Evolutionary conservation across 1,284 basidiomycete species (phyloP), one percentile per base, ranked within the genome.

Genomic region (Tilletia setariae): DNA sequence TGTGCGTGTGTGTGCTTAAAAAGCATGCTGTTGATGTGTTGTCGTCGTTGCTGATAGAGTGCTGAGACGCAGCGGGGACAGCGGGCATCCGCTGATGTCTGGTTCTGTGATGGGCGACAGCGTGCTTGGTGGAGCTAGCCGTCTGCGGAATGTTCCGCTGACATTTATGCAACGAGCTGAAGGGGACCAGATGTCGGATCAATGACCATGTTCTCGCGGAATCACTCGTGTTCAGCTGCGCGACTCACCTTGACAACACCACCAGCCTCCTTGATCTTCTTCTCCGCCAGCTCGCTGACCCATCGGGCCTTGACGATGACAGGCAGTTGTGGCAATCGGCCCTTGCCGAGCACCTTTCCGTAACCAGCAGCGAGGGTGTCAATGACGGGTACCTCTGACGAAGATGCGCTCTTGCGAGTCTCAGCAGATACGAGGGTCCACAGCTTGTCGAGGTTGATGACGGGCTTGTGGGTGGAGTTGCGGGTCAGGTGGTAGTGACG

Each of bases 401-500:
- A 76, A 1, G 72, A 75, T 32, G 79, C 64, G 35, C 74, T 73
- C 70, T 77, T 73, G 67, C 79, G 77, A 64, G 79, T 73, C 73
- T 82, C 80, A 56, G 76, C 79, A 49, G 80, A 76, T 23, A 82
- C 79, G 53, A 82, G 76, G 8, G 80, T 79, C 80, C 80, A 82
- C 68, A 82, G 75, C 77, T 81, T 82, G 77, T 82, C 80, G 21
- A 81, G 74, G 88, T 98, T 98, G 89, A 98, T 91, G 82, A 90
- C 91, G 42, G 94, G 94, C 77, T 90, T 88, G 93, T 91, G 94
- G 86, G 89, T 87, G 79, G 87, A 85, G 86, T 97, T 97, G 85
- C 90, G 90, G 71, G 93, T 94, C 75, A 93, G 85, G 86, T 98
- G 95, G 92, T 91, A 98, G 86, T 91, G 90, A 83, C 95, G 90